Evolutionary conservation across 2,329 filamentous ascomycete genomes (phyloP), one percentile per base, ranked within the genome.

Genomic region (Fusarium keratoplasticum): DNA sequence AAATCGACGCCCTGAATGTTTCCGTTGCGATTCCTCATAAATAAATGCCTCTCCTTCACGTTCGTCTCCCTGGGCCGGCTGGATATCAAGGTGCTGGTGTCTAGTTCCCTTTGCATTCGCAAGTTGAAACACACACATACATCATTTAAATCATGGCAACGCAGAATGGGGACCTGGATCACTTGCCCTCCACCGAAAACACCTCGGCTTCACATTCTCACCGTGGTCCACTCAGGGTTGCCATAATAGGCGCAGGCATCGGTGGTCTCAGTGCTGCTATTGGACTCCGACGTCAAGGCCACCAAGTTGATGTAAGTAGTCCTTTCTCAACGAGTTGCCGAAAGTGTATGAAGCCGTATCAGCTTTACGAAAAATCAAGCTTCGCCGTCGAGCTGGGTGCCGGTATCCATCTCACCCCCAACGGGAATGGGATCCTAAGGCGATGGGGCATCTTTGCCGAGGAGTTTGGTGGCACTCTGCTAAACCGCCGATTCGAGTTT

Each of bases 361-460:
- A 89, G 86, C 71, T 90, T 0, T 88, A 85, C 59, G 89, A 91
- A 74, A 86, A 89, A 76, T 90, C 89, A 1, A 82, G 83, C 6
- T 88, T 91, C 58, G 86, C 87, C 22, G 87, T 84, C 57, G 90
- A 92, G 77, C 81, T 85, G 0, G 90, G 90, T 0, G 90, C 90
- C 4, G 90, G 90, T 0, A 85, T 92, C 22, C 89, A 92, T 75
- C 77, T 92, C 6, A 86, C 89, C 0, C 89, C 91, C 2, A 93
- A 93, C 76, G 83, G 86, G 8, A 91, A 91, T 78, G 88, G 89
- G 0, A 79, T 92, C 3, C 82, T 93, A 11, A 81, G 82, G 3
- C 78, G 81, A 60, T 82, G 81, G 71, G 84, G 83, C 18, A 79
- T 86, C 29, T 75, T 76, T 3, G 81, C 82, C 13, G 83, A 85